A percentile compares a stretch with the other conserved stretches of the same genome.
Evolutionary conservation across 345 rosid species (phyloP).

Genomic region (Eucalyptus curtisii): DNA sequence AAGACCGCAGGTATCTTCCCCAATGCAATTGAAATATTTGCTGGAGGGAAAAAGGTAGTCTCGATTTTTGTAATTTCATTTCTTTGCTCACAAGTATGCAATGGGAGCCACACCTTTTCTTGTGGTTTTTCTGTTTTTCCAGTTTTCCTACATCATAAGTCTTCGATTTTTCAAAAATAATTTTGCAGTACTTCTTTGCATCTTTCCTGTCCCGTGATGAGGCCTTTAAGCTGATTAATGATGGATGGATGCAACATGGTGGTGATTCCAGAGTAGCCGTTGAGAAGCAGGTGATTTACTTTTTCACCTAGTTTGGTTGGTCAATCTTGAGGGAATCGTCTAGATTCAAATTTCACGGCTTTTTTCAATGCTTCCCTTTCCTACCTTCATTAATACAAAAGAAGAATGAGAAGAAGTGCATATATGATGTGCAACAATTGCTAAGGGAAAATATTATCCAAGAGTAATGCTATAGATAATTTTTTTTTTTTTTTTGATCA

Average conservation of each 20-base stretch:
- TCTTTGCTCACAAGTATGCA: neutral
- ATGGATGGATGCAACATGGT: slow-evolving; percentile 44
- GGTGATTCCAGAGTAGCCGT: slow-evolving; percentile 5
- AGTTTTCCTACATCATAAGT: neutral
- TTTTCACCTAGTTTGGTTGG: neutral
- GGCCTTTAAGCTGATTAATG: slow-evolving; percentile 48
- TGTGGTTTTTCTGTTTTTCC: neutral
- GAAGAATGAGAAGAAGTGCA: neutral
- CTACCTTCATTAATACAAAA: neutral
- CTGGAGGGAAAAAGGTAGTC: slow-evolving; percentile 78
- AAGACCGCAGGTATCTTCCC: slow-evolving; percentile 96
- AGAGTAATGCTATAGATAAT: neutral
- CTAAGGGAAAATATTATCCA: neutral
- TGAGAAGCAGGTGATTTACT: slow-evolving; percentile 40
- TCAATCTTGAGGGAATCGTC: neutral
- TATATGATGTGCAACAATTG: neutral
- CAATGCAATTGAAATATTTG: slow-evolving; percentile 82
- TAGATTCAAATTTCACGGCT: neutral
- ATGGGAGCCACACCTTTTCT: neutral
- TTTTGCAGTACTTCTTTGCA: slow-evolving; percentile 57
- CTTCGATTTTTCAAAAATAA: neutral
- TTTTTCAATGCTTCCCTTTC: neutral
- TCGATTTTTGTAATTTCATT: neutral
- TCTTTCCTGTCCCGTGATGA: slow-evolving; percentile 69
- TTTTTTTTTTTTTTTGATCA: neutral